Evolutionary conservation across 345 rosid species (phyloP), one percentile per base, ranked within the genome.

Genomic region (Citrus mangshanensis): DNA sequence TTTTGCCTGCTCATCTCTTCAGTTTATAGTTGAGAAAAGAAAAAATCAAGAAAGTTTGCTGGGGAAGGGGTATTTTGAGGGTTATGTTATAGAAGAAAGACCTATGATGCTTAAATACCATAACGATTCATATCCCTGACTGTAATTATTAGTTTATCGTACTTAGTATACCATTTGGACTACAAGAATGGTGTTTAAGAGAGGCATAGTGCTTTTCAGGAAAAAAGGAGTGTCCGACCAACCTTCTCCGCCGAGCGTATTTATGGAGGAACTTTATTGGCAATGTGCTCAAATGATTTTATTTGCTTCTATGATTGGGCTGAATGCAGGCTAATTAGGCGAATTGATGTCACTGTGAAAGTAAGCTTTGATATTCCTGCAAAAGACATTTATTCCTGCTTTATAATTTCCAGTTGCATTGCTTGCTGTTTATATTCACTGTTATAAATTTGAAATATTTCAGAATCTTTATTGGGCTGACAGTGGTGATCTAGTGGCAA

Each of bases 381-480:
- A 59, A 38, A 78, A 73, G 49, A 34, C 58, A 40, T 65, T 22
- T 25, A 55, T 69, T 28, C 24, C 49, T 60, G 73, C 70, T 51
- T 68, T 68, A 12, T n/a, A 30, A 13, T 38, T 62, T 59, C 22
- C 38, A 58, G 49, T 72, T 37, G 0, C 22, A 54, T 7, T 12
- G 27, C 32, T 66, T 38, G 34, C 72, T 16, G 18, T 64, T 9
- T 63, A 40, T 27, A 10, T 25, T 67, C 35, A 46, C 30, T 77
- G 51, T 21, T 65, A 13, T 27, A 67, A 73, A 70, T 78, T 84
- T 69, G 69, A 74, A 77, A 82, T 79, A 60, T 80, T 54, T 77
- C 92, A 96, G 99, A 94, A 97, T 87, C 89, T 97, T 22, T 94
- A 93, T 83, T 97, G 99, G 99, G 99, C 98, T 83, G 99, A 97